Conservation (phyloP, 169 alveolate genomes). For the Cyclospora cayetanensis region DNA sequence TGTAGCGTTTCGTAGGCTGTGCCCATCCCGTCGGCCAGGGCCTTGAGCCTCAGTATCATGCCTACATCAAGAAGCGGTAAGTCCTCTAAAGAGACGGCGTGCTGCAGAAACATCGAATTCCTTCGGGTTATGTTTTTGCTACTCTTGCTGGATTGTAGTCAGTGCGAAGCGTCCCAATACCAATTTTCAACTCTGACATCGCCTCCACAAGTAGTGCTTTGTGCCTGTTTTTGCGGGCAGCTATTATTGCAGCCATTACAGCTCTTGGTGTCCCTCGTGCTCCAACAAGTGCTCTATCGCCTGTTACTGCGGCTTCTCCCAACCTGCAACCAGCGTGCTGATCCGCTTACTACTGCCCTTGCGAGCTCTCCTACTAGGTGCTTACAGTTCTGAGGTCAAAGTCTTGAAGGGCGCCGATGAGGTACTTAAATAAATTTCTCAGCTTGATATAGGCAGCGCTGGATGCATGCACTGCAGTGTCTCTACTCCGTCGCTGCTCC, state of each 20-base stretch:
- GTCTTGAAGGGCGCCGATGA: slow-evolving; percentile 62
- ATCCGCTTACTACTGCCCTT: not conserved
- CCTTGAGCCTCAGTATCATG: slow-evolving; percentile 49
- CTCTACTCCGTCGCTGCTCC: not conserved
- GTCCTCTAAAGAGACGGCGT: slow-evolving; percentile 16
- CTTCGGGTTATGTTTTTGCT: not conserved
- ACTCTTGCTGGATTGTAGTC: not conserved
- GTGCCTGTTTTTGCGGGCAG: no score
- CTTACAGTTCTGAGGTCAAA: slow-evolving; percentile 50
- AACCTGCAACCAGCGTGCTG: no score
- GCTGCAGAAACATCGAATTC: not conserved
- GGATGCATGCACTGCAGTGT: slow-evolving; percentile 47
- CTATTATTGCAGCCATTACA: not conserved
- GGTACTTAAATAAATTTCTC: slow-evolving; percentile 55
- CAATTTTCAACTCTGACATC: not conserved
- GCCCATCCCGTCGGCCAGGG: not conserved
- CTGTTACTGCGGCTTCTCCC: not conserved
- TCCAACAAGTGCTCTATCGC: not conserved
- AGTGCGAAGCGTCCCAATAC: not conserved
- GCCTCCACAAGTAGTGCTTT: no score
- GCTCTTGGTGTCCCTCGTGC: not conserved
- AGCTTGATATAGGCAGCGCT: slow-evolving; percentile 60
- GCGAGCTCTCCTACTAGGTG: not conserved
- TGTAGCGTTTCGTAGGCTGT: slow-evolving; percentile 48
- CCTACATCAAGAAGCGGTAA: slow-evolving; percentile 63